Base-by-base conservation (phyloP, 2,329 filamentous ascomycete species). In the Cytospora schulzeri region DNA sequence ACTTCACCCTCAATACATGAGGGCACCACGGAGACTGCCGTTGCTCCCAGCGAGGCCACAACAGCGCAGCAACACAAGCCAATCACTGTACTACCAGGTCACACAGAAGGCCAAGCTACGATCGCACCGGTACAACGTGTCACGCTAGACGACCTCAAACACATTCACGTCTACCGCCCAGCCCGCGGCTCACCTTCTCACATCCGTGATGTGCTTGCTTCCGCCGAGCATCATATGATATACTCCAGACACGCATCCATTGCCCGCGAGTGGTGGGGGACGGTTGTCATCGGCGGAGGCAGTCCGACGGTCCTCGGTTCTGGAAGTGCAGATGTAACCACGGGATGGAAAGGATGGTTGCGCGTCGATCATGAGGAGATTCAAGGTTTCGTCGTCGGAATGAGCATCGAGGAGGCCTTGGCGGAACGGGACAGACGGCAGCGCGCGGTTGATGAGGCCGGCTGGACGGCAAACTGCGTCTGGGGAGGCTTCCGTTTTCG, bases 261-360 rank as follows among this genome's bases (percentile, higher is more conserved):
- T 6, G 73, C 69, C 29, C 78, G 85, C 4, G 78, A 80, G 65
- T 85, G 81, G 80, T 87, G 85, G 85, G 85, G 85, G n/a, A 85
- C 82, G 2, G 69, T 87, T 29, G 79, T 87, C 6, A 69, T 86
- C 48, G 83, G 82, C 12, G 78, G 78, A 0, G 68, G 72, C 70
- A 76, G 62, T 58, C 66, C 76, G 51, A 15, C 73, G 70, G 29
- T 60, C 28, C 60, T 57, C 53, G 68, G 69, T 50, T 68, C 71
- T 35, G 74, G 33, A 17, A 55, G 45, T 22, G 64, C 54, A 24
- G 61, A 59, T 50, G 60, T 67, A 26, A 67, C 63, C 11, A 66
- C 77, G 1, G 79, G 77, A 1, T 78, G 77, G 75, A 79, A 74
- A 65, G 85, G 85, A 12, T 87, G 85, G 85, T 69, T 86, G 62